These are phyloP conservation scores for Letharia columbiana DNA, from an alignment of 495 filamentous ascomycete species.

Conservation along the genomic window DNA sequence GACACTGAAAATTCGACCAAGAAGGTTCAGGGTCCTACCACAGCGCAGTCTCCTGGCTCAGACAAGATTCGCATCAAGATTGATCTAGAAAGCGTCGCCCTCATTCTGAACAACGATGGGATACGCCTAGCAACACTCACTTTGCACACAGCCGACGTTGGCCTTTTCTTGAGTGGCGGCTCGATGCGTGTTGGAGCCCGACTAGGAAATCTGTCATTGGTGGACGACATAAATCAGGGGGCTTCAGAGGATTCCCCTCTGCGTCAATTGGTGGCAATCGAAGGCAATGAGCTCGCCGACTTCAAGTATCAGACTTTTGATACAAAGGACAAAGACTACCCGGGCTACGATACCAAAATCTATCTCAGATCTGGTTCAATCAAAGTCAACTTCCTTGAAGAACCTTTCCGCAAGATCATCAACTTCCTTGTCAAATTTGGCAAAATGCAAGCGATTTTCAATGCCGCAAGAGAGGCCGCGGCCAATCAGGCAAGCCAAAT, in stretches of 20 bases:
- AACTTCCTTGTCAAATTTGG: conserved; percentile 97
- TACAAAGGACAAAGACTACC: conserved; percentile 60
- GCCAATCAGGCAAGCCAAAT: conserved; percentile 87
- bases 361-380: conserved; percentile 85
- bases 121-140: conserved; percentile 88
- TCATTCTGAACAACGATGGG: conserved; percentile 97
- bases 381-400: conserved; percentile 91
- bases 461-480: conserved; percentile 91
- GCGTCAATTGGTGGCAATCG: conserved; percentile 81
- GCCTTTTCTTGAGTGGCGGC: conserved; percentile 75
- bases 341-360: conserved; percentile 91
- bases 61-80: conserved; percentile 79
- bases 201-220: conserved; percentile 75
- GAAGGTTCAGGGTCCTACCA: conserved; percentile 26
- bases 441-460: conserved; percentile 99
- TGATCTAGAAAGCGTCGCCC: conserved; percentile 79
- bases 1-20: conserved; percentile 32
- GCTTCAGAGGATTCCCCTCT: conserved; percentile 71
- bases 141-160: conserved; percentile 82
- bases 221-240: conserved; percentile 93
- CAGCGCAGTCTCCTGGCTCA: conserved; percentile 26
- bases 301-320: conserved; percentile 97
- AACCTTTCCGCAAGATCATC: conserved; percentile 96
- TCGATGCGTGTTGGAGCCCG: conserved; percentile 79
- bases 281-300: conserved; percentile 93